phyloP scores from a whole-genome alignment of 2,329 filamentous ascomycete species.

The Fusarium fracticaudum region DNA sequence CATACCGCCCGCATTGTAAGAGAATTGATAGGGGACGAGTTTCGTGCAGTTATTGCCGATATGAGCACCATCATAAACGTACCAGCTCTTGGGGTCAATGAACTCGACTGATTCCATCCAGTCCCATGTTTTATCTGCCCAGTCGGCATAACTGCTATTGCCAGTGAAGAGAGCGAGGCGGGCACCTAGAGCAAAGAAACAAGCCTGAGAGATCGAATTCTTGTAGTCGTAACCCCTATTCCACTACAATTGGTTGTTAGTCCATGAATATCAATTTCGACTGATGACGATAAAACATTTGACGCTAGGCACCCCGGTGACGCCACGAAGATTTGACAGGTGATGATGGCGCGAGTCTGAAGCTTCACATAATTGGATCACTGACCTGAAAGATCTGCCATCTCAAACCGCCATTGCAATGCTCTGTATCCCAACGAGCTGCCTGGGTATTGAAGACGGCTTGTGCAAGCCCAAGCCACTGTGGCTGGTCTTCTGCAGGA shows the following conservation, averaged over 20 bases:
- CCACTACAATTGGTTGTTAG: slow-evolving; percentile 54
- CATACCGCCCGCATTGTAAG: slow-evolving; percentile 74
- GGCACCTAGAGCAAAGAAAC: slow-evolving; percentile 71
- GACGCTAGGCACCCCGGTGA: background rate
- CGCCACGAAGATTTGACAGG: background rate
- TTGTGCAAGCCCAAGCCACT: slow-evolving; percentile 78
- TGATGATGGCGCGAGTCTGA: background rate
- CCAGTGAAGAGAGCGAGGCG: slow-evolving; percentile 80
- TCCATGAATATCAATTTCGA: background rate
- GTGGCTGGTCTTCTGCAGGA: slow-evolving; percentile 63
- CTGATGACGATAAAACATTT: background rate
- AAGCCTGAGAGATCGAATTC: slow-evolving; percentile 70
- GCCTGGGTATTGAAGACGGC: slow-evolving; percentile 85
- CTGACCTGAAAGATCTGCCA: slow-evolving; percentile 80
- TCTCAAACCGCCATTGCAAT: slow-evolving; percentile 79
- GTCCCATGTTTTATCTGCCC: slow-evolving; percentile 78
- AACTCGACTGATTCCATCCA: slow-evolving; percentile 70
- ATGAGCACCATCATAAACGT: slow-evolving; percentile 71
- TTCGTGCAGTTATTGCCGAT: slow-evolving; percentile 65
- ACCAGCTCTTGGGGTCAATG: slow-evolving; percentile 64
- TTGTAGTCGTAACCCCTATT: slow-evolving; percentile 86
- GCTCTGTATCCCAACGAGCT: slow-evolving; percentile 73
- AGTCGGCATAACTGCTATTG: slow-evolving; percentile 79
- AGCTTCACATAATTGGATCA: background rate
- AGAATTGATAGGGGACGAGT: slow-evolving; percentile 71